Evolutionary conservation across 2,329 filamentous ascomycete genomes (phyloP), one percentile per base, ranked within the genome.

Genomic region (Talaromyces sp.): DNA sequence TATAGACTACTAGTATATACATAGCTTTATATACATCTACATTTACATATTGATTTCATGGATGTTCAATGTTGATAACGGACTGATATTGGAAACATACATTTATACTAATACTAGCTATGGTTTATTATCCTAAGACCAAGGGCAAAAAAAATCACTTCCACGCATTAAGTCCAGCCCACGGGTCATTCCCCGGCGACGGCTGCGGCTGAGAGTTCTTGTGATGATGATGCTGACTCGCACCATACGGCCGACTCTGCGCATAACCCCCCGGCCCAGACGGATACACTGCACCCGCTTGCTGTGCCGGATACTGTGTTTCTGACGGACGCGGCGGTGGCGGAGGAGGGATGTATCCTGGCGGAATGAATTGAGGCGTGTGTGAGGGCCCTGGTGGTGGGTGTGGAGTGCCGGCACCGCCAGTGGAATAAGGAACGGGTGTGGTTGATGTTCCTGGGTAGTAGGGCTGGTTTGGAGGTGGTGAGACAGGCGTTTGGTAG

Each of bases 141-240:
- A 17, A 36, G 25, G 19, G n/a, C n/a, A 36, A 32, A 9, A 33
- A 10, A 36, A 22, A 55, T 55, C 53, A 89, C 72, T 88, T 89
- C 88, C 88, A 90, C 53, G 83, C 84, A 76, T 83, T 88, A 66
- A 91, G 73, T 4, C 88, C 88, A 17, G 87, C 87, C 87, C 87
- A 91, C 8, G 88, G 88, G 79, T 91, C 87, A 64, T 70, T 68
- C 13, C 70, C 64, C 51, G 68, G 69, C 27, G 42, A 57, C 56
- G 72, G 71, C 58, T 72, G 65, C 33, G 72, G 67, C 57, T 73
- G 72, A 56, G 71, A 66, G 59, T 69, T 68, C 22, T 69, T 66
- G 54, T 73, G 73, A 25, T 47, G 44, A 63, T 73, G 72, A 59
- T 76, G 75, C 39, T 73, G 72, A 62, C 71, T 70, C 42, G 68